Evolutionary conservation across 148 eudicot genomes (phyloP), one percentile per base, ranked within the genome.

Genomic region (Tetragonia tetragonoides): DNA sequence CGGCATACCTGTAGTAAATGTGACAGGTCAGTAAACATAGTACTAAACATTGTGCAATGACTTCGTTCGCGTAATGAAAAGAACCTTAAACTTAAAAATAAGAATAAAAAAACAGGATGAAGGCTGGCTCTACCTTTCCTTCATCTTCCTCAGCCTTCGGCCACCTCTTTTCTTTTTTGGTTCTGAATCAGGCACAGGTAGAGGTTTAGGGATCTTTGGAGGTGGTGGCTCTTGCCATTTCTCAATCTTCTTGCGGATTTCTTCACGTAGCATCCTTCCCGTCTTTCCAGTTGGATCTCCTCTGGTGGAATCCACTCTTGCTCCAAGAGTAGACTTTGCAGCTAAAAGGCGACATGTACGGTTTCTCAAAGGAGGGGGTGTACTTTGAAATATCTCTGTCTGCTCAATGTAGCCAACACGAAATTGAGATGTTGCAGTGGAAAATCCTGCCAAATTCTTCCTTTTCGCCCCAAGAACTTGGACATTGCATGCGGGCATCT

Each of bases 221-320:
- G 97, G 99, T 44, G 99, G 99, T 34, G 97, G 99, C 83, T 93
- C 99, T 81, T 93, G 99, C 99, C 97, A 95, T 75, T 95, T 95
- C 85, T 93, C 99, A 69, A 95, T 95, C 87, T 93, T 95, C 77
- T 95, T 95, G 54, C 88, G 93, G 40, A 95, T 83, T 83, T 91
- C 97, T 65, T 91, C 97, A 7, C 91, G 88, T 3, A 91, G 80
- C 17, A 70, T 20, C 81, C 99, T 93, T 70, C 99, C 97, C 51
- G 81, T 83, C 81, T 86, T 89, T 41, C 97, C 99, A 49, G 89
- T 86, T 47, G 93, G 91, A 81, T 95, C 99, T n/a, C 97, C 97
- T 81, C 92, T 83, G 1, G 87, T 93, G 23, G 93, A 87, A 79
- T 95, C 99, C 20, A 95, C 93, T 53, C 99, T 97, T 39, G 99